A percentile compares a stretch with the other conserved stretches of the same genome.
Conservation (phyloP, 108 stramenopile species). For the Craspedostauros australis region DNA sequence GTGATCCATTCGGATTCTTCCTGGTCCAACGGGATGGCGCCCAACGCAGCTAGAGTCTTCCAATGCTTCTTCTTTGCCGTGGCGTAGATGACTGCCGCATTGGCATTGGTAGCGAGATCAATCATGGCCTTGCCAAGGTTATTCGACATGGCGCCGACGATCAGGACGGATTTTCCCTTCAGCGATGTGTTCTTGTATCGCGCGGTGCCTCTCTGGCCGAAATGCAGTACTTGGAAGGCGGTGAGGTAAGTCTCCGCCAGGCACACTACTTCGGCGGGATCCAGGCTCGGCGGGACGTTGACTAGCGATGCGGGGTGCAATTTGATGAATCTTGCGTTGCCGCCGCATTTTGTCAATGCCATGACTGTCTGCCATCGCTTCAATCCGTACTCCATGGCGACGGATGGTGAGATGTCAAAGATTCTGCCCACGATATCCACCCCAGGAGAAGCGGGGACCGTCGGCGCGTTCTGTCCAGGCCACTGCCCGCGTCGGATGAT, state of each 20-base stretch:
- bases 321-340: conserved; percentile 57
- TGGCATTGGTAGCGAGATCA: conserved; percentile 31
- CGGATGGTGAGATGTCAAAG: conserved; percentile 8
- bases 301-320: conserved; percentile 43
- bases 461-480: conserved; percentile 10
- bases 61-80: conserved; percentile 33
- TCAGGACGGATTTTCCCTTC: conserved; percentile 25
- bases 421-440: conserved; percentile 48
- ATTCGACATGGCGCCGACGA: conserved; percentile 32
- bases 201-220: conserved; percentile 9
- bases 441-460: conserved; percentile 31
- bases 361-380: conserved; percentile 50
- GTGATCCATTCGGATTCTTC: conserved; percentile 23
- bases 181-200: conserved; percentile 28
- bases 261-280: conserved; percentile 37
- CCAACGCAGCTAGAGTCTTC: conserved; percentile 22
- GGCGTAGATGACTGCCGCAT: conserved; percentile 31
- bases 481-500: conserved; percentile 40
- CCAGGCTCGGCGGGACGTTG: conserved; percentile 44
- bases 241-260: conserved; percentile 34
- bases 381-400: conserved; percentile 7
- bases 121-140: conserved; percentile 37
- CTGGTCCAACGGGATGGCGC: conserved; percentile 28
- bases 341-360: conserved; percentile 45
- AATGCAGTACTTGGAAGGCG: conserved; percentile 43